Evolutionary conservation across 1,284 basidiomycete genomes (phyloP), one percentile per base, ranked within the genome.

Genomic region (Apiotrichum sp.): DNA sequence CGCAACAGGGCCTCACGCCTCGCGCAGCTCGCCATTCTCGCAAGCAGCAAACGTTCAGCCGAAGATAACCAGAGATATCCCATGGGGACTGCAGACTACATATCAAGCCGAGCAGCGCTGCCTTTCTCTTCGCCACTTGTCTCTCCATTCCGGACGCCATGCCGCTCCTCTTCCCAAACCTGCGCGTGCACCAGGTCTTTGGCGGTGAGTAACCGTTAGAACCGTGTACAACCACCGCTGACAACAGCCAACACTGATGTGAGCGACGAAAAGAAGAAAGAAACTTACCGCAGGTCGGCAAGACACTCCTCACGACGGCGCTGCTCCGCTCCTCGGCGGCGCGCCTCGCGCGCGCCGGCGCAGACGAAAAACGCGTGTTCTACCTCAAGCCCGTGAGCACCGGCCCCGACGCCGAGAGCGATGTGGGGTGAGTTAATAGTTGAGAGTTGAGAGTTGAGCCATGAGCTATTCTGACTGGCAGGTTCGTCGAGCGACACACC

Each of bases 381-480:
- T 96, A 96, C 69, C 78, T 96, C 59, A 97, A 96, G 70, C 93
- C 92, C 0, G 84, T 95, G 61, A 93, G 89, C 70, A 93, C 93
- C 0, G 92, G 93, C 1, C 80, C 85, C 1, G 78, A 82, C n/a
- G 75, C 82, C 32, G 86, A 89, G 60, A 88, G 89, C 16, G 92
- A 96, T 71, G 87, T 90, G 63, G 78, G 78, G 92, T 93, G 66
- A 63, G 83, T 63, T 3, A 9, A 14, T 11, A 35, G 29, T 29
- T 4, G n/a, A 6, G 10, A 36, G 3, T 22, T 3, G 22, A 3
- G 8, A 31, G 9, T 7, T 6, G 5, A 39, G 10, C 4, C 11
- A 13, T 6, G 47, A 6, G 33, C 46, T 58, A 59, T 32, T 62
- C 41, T 52, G 50, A 38, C 22, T 46, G 8, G 54, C 57, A 93